A percentile compares a stretch with the other conserved stretches of the same genome.
These are phyloP conservation scores for Pseudisothecium myosuroides DNA, from an alignment of 225 moss, liverwort and hornwort genomes.

Conservation along the genomic window DNA sequence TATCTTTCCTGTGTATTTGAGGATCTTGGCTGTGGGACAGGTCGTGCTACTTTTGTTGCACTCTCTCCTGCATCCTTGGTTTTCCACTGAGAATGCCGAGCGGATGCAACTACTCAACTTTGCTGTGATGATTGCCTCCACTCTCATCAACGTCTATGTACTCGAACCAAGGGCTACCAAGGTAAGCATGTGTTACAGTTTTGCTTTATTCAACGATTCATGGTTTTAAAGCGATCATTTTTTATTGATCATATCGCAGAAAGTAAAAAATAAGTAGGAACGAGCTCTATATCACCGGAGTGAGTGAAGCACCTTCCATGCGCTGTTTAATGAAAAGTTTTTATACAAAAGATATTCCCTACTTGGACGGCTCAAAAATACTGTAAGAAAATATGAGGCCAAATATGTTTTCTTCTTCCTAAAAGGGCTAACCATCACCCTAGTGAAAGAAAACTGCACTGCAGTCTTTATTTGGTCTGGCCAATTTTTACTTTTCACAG, in stretches of 20 bases:
- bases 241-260: neutral
- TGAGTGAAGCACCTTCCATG: neutral
- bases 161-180: constrained; percentile 41
- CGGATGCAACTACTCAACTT: constrained; percentile 37
- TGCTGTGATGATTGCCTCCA: constrained; percentile 19
- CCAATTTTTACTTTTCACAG: neutral
- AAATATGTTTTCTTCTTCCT: neutral
- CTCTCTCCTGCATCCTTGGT: constrained; percentile 39
- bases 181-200: neutral
- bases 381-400: neutral
- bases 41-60: constrained; percentile 14
- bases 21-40: constrained; percentile 25
- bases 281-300: neutral
- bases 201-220: neutral
- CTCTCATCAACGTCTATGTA: constrained; percentile 25
- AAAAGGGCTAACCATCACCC: neutral
- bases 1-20: constrained; percentile 44
- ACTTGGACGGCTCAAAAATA: neutral
- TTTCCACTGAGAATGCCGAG: constrained; percentile 17
- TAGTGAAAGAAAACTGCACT: too few species aligned
- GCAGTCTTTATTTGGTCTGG: neutral
- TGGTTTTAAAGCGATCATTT: neutral
- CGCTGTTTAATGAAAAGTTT: neutral
- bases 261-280: neutral
- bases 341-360: too few species aligned